Evolutionary conservation across 164 flowering plant genomes (phyloP).

Genomic region (Saururus chinensis): DNA sequence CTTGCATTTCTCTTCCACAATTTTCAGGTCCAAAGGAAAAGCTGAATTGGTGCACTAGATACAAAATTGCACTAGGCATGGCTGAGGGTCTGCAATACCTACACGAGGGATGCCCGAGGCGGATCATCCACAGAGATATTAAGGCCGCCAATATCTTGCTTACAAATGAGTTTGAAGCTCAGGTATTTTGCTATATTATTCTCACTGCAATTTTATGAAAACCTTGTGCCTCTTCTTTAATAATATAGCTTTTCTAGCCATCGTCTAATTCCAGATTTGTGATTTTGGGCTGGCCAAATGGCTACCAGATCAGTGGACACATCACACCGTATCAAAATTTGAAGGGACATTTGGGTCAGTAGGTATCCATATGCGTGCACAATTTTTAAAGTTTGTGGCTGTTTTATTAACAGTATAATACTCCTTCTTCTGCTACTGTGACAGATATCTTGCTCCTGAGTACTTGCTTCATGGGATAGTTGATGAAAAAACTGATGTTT

Average conservation of each 20-base stretch:
- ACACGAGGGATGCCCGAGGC: constrained; percentile 74
- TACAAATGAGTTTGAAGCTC: constrained; percentile 73
- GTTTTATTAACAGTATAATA: not conserved
- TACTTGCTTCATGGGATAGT: constrained; percentile 87
- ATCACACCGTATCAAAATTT: constrained; percentile 58
- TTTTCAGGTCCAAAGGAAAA: constrained; percentile 46
- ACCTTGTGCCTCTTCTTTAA: not conserved
- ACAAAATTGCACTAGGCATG: constrained; percentile 67
- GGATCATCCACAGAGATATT: constrained; percentile 91
- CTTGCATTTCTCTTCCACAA: not conserved
- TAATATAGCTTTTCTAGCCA: constrained; percentile 2
- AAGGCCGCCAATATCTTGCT: constrained; percentile 88
- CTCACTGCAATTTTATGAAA: not conserved
- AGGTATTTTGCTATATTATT: constrained; percentile 27
- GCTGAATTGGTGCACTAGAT: constrained; percentile 55
- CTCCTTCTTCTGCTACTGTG: not conserved
- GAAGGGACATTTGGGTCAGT: constrained; percentile 97
- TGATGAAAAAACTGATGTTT: constrained; percentile 93
- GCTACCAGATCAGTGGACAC: constrained; percentile 93
- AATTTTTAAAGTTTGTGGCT: too few relatives aligned
- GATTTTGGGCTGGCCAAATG: constrained; percentile 99
- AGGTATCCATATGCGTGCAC: not conserved
- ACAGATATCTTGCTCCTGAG: constrained; percentile 95
- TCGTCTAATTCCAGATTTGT: constrained; percentile 50
- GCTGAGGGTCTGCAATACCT: constrained; percentile 83